Percentiles rank a stretch among this genome's conserved stretches.
phyloP scores from a whole-genome alignment of 345 rosid species.

The Trapa bicornis region DNA sequence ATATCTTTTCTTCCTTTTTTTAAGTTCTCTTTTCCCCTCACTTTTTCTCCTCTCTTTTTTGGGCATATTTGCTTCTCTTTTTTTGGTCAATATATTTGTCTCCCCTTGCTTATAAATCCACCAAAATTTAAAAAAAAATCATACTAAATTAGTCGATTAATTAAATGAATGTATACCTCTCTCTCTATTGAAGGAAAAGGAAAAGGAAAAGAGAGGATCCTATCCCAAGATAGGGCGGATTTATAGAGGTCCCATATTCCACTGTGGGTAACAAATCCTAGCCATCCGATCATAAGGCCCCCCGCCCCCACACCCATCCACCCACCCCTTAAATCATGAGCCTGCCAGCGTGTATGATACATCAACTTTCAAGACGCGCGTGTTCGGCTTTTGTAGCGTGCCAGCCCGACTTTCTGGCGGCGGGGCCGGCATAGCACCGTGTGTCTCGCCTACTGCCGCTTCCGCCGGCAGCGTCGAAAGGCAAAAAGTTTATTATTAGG shows the following conservation, averaged over 20 bases:
- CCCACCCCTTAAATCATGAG: not conserved
- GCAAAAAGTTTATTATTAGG: not conserved
- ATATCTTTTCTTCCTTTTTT: not conserved
- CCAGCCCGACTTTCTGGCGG: not conserved
- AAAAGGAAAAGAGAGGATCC: not conserved
- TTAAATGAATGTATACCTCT: too few species aligned
- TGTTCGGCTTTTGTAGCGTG: conserved; percentile 4
- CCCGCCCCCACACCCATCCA: not conserved
- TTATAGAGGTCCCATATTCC: not conserved
- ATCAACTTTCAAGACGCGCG: not conserved
- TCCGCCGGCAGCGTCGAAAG: not conserved
- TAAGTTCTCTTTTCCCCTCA: not conserved
- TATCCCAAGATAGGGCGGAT: not conserved
- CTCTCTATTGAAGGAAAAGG: not conserved
- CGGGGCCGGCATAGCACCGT: not conserved
- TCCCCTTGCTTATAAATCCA: too few species aligned
- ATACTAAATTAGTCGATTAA: too few species aligned
- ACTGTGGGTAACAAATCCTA: not conserved
- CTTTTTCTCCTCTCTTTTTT: not conserved
- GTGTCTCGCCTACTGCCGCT: not conserved
- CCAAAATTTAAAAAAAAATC: too few species aligned
- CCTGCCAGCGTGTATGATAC: not conserved
- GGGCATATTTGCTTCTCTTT: too few species aligned
- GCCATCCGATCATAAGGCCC: not conserved
- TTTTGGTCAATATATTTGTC: too few species aligned